Evolutionary conservation across 2,329 filamentous ascomycete species (phyloP), one percentile per base, ranked within the genome.

Genomic region (Cryphonectria naterciae): DNA sequence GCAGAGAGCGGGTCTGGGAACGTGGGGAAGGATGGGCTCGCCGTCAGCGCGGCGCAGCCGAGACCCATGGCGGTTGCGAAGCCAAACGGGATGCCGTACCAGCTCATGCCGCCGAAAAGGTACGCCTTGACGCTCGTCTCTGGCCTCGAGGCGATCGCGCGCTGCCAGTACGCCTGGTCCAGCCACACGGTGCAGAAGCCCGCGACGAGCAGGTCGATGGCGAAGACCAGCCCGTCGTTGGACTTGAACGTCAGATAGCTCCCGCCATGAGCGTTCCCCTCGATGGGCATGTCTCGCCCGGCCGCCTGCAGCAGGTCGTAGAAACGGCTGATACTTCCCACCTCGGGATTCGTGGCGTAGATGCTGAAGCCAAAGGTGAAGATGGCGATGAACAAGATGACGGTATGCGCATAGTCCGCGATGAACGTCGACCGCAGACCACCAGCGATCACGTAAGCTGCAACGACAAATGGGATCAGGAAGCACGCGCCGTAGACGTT

Each of bases 111-210:
- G 13, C 82, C 82, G 2, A 82, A 74, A 10, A 83, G 76, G 69
- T 83, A 84, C 1, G 80, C 82, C 66, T 80, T 80, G 2, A 83
- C 81, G 0, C 78, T 78, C 0, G 81, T 83, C 70, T 81, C 79
- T 0, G 81, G 82, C 28, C 79, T 75, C 0, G 79, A 81, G 8
- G 82, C 81, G 70, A 84, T 83, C 4, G 81, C 82, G 1, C 81
- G 79, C 74, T 84, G 82, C 82, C 81, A 83, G 72, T 83, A 84
- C 1, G 79, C 81, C 75, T 83, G 81, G 72, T 83, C 81, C 0
- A 83, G 77, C 78, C 79, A 83, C 17, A 80, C 79, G 25, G 75
- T 78, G 22, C 74, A 75, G 68, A 83, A 82, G 0, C 80, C 79
- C 0, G 80, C 77, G 0, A 81, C 76, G 49, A 83, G 79, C 7